Evolutionary conservation across 2,329 filamentous ascomycete genomes (phyloP).

Genomic region (Thermothelomyces thermophilus): DNA sequence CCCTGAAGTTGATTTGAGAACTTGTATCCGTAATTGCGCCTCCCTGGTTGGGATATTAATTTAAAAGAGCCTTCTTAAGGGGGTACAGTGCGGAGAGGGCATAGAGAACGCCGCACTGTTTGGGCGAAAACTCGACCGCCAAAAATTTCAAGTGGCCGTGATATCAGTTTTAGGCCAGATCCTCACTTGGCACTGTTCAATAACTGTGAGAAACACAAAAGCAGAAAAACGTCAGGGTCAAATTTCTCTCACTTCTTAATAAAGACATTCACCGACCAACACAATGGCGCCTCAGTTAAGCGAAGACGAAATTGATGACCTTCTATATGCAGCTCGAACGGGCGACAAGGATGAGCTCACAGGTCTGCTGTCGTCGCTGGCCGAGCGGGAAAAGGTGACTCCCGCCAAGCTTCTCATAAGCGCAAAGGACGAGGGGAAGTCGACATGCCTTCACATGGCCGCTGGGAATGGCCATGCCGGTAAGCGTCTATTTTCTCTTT

Average conservation of each 20-base stretch:
- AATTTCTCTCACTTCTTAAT: too few species aligned
- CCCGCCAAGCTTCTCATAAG: slow-evolving; percentile 59
- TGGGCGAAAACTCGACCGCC: slow-evolving; percentile 12
- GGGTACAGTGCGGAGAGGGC: slow-evolving; percentile 2
- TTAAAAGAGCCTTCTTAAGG: not conserved
- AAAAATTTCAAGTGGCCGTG: slow-evolving; percentile 9
- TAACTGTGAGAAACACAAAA: not conserved
- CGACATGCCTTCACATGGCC: slow-evolving; percentile 85
- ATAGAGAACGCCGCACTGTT: slow-evolving; percentile 10
- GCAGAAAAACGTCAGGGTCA: too few species aligned
- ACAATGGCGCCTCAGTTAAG: slow-evolving; percentile 46
- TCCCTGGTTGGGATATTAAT: not conserved
- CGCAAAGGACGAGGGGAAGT: slow-evolving; percentile 67
- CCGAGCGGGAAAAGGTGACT: slow-evolving; percentile 53
- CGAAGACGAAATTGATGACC: slow-evolving; percentile 81
- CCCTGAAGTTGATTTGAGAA: not conserved
- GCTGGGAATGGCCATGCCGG: slow-evolving; percentile 82
- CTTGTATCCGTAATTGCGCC: too few species aligned
- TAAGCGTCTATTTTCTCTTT: slow-evolving; percentile 36
- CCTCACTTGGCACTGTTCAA: not conserved
- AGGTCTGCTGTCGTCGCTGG: slow-evolving; percentile 50
- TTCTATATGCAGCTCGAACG: slow-evolving; percentile 77
- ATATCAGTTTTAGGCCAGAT: slow-evolving; percentile 12
- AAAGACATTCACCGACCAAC: not conserved
- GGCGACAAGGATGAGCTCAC: slow-evolving; percentile 69